Evolutionary conservation across 495 filamentous ascomycete species (phyloP).

Genomic region (Penicillium antarcticum): DNA sequence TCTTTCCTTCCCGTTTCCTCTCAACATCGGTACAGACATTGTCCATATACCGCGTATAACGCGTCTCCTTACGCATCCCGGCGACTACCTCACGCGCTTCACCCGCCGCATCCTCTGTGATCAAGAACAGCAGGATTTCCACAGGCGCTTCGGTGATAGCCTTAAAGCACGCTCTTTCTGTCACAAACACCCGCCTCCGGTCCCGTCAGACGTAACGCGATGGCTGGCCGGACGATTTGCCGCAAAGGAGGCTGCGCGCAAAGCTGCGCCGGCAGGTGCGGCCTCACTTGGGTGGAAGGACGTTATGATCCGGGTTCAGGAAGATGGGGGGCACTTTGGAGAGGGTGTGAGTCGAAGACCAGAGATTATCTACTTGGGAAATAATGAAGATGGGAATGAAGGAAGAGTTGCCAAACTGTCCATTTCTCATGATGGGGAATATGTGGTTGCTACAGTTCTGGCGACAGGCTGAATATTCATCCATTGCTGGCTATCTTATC

Average conservation of each 20-base stretch:
- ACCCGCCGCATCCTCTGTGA: slow-evolving; percentile 49
- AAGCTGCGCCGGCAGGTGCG: slow-evolving; percentile 43
- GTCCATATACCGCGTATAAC: slow-evolving; percentile 51
- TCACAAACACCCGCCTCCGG: slow-evolving; percentile 7
- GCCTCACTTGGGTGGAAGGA: slow-evolving; percentile 38
- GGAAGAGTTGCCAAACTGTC: slow-evolving; percentile 39
- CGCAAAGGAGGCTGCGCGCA: slow-evolving; percentile 47
- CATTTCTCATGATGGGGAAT: slow-evolving; percentile 60
- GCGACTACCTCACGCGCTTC: slow-evolving; percentile 45
- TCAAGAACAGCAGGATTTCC: slow-evolving; percentile 41
- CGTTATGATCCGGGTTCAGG: slow-evolving; percentile 34
- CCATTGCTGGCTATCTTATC: not conserved
- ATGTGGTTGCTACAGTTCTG: slow-evolving; percentile 54
- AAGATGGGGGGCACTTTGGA: slow-evolving; percentile 3
- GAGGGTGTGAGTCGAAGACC: slow-evolving; percentile 29
- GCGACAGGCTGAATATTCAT: slow-evolving; percentile 29
- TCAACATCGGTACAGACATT: slow-evolving; percentile 52
- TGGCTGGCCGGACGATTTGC: slow-evolving; percentile 49
- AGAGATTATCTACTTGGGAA: slow-evolving; percentile 38
- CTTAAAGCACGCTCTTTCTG: slow-evolving; percentile 4
- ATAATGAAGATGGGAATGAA: slow-evolving; percentile 12
- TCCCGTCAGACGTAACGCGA: slow-evolving; percentile 40
- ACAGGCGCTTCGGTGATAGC: slow-evolving; percentile 29
- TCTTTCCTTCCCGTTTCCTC: slow-evolving; percentile 36
- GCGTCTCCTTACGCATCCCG: slow-evolving; percentile 38